Evolutionary conservation across 2,329 filamentous ascomycete genomes (phyloP), one percentile per base, ranked within the genome.

Genomic region (Xylogone sp.): DNA sequence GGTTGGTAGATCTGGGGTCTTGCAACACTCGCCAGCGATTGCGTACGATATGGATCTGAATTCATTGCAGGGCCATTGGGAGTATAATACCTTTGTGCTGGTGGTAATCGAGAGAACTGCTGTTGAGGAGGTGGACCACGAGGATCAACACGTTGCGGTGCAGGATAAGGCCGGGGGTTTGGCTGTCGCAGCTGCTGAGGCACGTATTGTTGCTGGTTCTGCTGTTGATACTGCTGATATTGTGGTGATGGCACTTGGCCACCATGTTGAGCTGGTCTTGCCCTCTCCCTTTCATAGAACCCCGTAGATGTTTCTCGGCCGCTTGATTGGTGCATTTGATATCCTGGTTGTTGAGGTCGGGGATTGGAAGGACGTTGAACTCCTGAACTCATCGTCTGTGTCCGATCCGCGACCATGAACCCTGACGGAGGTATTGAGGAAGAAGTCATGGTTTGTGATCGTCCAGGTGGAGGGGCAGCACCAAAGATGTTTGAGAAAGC

Each of bases 401-500:
- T 90, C 62, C 92, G 83, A 60, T 88, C 88, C 48, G 76, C 74
- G 48, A 77, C 75, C 53, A 79, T 75, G 62, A 72, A 73, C 68
- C 75, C 74, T 62, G 74, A 69, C 46, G 75, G 71, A 46, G 81
- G 82, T 53, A 76, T 72, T 27, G 86, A 79, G 58, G 90, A 86
- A 51, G 88, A 91, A 57, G 86, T 94, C 91, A 97, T 97, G 21
- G 93, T 97, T 66, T 97, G 92, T 52, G 92, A 95, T 69, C 94
- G 87, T 53, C 93, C 93, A 44, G 89, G 83, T 45, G 90, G 90
- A 58, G 90, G 91, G 58, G 89, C 81, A 58, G 84, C 85, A 61
- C 93, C 94, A 69, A 97, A 99, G 67, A 97, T 97, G 73, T 93
- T 93, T 59, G 88, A 90, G 71, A 95, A 99, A 59, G 93, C 94